Percentiles rank a stretch among this genome's conserved stretches.
phyloP scores from a whole-genome alignment of 2,329 filamentous ascomycete species.

The Diaporthe caulivora region DNA sequence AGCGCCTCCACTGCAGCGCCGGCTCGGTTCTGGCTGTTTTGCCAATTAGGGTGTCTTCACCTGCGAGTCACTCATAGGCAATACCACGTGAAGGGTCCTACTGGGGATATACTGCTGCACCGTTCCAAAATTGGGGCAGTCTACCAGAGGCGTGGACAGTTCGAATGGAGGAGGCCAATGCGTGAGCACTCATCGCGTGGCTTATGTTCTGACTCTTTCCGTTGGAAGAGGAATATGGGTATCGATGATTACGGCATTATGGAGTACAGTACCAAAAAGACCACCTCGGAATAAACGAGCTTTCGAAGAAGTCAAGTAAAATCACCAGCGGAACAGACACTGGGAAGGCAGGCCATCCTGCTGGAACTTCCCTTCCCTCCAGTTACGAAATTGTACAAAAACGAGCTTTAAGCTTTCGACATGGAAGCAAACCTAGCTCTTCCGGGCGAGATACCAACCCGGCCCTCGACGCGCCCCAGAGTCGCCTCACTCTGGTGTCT shows the following conservation, averaged over 20 bases:
- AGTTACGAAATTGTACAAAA: not conserved
- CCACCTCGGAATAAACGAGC: not conserved
- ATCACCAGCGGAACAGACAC: not conserved
- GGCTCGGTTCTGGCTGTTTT: not conserved
- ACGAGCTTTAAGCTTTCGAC: too few relatives aligned
- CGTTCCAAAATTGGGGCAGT: too few relatives aligned
- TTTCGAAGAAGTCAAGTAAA: not conserved
- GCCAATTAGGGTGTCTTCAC: not conserved
- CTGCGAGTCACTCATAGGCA: too few relatives aligned
- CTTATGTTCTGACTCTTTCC: not conserved
- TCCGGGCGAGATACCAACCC: not conserved
- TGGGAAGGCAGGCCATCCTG: not conserved
- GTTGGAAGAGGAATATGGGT: slow-evolving; percentile 24
- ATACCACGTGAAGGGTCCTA: too few relatives aligned
- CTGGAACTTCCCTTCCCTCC: not conserved
- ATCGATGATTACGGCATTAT: slow-evolving; percentile 31
- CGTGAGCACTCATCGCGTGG: too few relatives aligned
- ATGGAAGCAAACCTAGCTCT: not conserved
- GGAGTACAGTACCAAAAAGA: slow-evolving; percentile 1
- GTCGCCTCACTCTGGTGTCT: slow-evolving; percentile 47
- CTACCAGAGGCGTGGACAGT: not conserved
- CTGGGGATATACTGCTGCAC: too few relatives aligned
- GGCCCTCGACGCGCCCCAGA: not conserved
- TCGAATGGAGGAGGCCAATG: not conserved
- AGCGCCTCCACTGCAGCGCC: not conserved